Evolutionary conservation across 306 rosid species (phyloP).

Genomic region (Alnus rubra): DNA sequence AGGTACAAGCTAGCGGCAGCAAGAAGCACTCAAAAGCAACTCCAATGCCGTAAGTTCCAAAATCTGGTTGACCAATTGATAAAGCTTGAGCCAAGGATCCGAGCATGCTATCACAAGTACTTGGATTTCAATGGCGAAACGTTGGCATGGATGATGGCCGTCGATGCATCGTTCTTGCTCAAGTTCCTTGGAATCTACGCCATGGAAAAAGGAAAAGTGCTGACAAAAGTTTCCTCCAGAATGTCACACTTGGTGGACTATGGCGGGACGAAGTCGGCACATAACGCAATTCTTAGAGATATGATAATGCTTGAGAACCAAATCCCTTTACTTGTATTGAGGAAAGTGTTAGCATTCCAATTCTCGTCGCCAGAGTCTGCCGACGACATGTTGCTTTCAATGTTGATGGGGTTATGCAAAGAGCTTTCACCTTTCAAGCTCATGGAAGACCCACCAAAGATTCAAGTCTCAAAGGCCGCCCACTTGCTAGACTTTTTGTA

Average conservation of each 20-base stretch:
- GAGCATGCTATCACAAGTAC: constrained; percentile 73
- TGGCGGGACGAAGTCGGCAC: constrained; percentile 57
- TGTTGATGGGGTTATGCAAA: constrained; percentile 56
- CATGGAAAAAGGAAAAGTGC: constrained; percentile 33
- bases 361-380: constrained; percentile 43
- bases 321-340: constrained; percentile 65
- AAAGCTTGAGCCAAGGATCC: constrained; percentile 45
- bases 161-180: constrained; percentile 70
- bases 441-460: constrained; percentile 36
- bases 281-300: constrained; percentile 69
- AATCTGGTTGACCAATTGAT: constrained; percentile 50
- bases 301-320: constrained; percentile 81
- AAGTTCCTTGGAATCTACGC: constrained; percentile 65
- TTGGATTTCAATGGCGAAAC: constrained; percentile 69
- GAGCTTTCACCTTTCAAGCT: constrained; percentile 69
- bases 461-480: constrained; percentile 41
- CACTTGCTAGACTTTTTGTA: constrained; percentile 72
- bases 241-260: constrained; percentile 69
- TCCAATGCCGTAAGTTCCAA: constrained; percentile 40
- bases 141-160: constrained; percentile 72
- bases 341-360: constrained; percentile 54
- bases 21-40: constrained; percentile 51
- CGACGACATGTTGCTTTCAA: constrained; percentile 45
- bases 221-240: constrained; percentile 43
- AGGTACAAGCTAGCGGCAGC: constrained; percentile 71